Evolutionary conservation across 345 rosid genomes (phyloP).

Genomic region (Brassica cretica): DNA sequence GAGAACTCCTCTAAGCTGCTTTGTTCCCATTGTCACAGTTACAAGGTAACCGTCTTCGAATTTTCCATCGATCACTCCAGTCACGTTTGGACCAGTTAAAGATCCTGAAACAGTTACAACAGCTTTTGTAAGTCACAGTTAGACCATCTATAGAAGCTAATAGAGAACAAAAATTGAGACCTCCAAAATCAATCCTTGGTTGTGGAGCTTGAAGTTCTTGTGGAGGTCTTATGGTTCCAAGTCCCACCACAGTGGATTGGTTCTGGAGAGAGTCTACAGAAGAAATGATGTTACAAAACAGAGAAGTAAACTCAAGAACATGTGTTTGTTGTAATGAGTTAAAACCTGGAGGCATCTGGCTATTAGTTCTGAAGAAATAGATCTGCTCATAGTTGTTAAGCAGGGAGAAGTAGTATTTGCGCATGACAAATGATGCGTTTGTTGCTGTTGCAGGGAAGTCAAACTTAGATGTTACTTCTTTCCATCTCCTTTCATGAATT

Average conservation of each 20-base stretch:
- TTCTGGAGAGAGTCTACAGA: conserved; percentile 55
- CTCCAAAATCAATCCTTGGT: conserved; percentile 44
- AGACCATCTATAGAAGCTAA: not conserved
- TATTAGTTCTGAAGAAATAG: conserved; percentile 62
- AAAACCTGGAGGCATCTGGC: conserved; percentile 61
- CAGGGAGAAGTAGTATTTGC: conserved; percentile 83
- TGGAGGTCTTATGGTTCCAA: conserved; percentile 44
- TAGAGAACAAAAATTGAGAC: conserved; percentile 50
- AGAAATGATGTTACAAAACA: conserved; percentile 18
- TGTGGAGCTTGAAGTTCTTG: conserved; percentile 55
- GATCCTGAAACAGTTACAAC: conserved; percentile 35
- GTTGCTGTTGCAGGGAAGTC: conserved; percentile 97
- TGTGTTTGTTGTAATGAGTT: not conserved
- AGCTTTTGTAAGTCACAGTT: not conserved
- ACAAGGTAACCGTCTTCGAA: conserved; percentile 90
- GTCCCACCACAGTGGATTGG: conserved; percentile 35
- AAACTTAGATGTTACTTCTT: conserved; percentile 89
- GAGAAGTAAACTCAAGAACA: not conserved
- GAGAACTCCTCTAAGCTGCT: conserved; percentile 80
- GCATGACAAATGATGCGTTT: conserved; percentile 89
- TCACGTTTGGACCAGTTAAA: conserved; percentile 54
- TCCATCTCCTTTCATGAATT: conserved; percentile 85
- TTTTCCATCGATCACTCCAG: conserved; percentile 91
- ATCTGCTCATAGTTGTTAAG: conserved; percentile 79
- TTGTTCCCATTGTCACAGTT: conserved; percentile 74